A percentile compares a stretch with the other conserved stretches of the same genome.
Evolutionary conservation across 2,329 filamentous ascomycete species (phyloP).

Genomic region (Aspergillus sojae): DNA sequence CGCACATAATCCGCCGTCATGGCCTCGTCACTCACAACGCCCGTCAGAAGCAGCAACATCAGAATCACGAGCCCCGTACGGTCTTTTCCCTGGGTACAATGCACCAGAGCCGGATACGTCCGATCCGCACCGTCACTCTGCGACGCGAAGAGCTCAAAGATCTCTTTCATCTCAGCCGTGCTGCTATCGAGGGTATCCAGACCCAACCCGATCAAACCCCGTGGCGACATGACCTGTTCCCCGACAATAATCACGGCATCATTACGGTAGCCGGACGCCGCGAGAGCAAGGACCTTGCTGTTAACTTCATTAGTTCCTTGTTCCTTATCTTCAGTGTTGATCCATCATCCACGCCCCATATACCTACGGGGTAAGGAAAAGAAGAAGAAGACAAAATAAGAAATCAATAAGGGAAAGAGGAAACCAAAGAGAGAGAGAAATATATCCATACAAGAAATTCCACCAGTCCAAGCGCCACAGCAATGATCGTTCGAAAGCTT

Average conservation of each 20-base stretch:
- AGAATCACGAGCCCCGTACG: slow-evolving; percentile 73
- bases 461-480: slow-evolving; percentile 69
- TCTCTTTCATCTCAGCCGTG: slow-evolving; percentile 63
- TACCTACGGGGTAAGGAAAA: slow-evolving; percentile 4
- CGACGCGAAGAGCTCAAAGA: slow-evolving; percentile 66
- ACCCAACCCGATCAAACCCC: slow-evolving; percentile 71
- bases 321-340: background rate
- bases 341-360: background rate
- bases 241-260: slow-evolving; percentile 71
- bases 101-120: slow-evolving; percentile 68
- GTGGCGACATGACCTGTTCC: slow-evolving; percentile 69
- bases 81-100: slow-evolving; percentile 91
- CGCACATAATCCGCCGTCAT: slow-evolving; percentile 73
- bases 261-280: slow-evolving; percentile 67
- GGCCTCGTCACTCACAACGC: slow-evolving; percentile 56
- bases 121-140: slow-evolving; percentile 32
- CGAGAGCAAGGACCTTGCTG: slow-evolving; percentile 61
- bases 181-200: slow-evolving; percentile 71
- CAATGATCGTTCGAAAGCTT: slow-evolving; percentile 68
- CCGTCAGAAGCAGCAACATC: slow-evolving; percentile 66
- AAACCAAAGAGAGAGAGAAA: background rate
- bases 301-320: background rate
- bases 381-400: background rate
- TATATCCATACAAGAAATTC: slow-evolving; percentile 58
- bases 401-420: background rate